A percentile compares a stretch with the other conserved stretches of the same genome.
phyloP scores from a whole-genome alignment of 2,329 filamentous ascomycete genomes.

The Cladosporium phlei region DNA sequence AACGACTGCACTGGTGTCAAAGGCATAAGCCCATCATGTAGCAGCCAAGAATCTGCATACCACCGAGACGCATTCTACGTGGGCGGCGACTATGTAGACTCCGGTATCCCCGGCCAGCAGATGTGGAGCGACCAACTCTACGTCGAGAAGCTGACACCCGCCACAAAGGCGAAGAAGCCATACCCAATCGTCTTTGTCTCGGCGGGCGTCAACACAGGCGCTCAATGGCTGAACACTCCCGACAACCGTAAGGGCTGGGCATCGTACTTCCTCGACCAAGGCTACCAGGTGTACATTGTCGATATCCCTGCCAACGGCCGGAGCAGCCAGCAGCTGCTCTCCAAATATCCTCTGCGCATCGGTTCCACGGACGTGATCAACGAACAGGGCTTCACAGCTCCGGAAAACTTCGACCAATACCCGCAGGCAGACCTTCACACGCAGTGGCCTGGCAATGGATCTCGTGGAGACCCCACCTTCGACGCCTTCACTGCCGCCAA shows the following conservation, averaged over 20 bases:
- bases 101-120: conserved; percentile 17
- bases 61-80: conserved; percentile 18
- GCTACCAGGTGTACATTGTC: conserved; percentile 44
- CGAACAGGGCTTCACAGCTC: conserved; percentile 19
- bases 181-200: conserved; percentile 1
- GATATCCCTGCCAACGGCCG: conserved; percentile 37
- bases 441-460: conserved; percentile 21
- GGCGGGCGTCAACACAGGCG: conserved; percentile 1
- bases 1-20: conserved; percentile 1
- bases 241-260: conserved; percentile 46
- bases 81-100: conserved; percentile 24
- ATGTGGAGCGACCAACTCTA: conserved; percentile 46
- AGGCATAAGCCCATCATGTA: neutral
- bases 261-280: conserved; percentile 42
- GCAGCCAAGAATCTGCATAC: conserved; percentile 1
- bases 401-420: conserved; percentile 15
- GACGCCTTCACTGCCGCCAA: conserved; percentile 30
- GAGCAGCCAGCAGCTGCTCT: conserved; percentile 18
- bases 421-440: conserved; percentile 18
- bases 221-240: conserved; percentile 47
- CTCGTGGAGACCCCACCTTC: conserved; percentile 24
- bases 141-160: conserved; percentile 46
- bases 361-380: conserved; percentile 28
- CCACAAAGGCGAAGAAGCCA: conserved; percentile 20
- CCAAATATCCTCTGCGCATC: conserved; percentile 8